Conservation (phyloP, 306 rosid genomes). For the Luffa aegyptiaca region DNA sequence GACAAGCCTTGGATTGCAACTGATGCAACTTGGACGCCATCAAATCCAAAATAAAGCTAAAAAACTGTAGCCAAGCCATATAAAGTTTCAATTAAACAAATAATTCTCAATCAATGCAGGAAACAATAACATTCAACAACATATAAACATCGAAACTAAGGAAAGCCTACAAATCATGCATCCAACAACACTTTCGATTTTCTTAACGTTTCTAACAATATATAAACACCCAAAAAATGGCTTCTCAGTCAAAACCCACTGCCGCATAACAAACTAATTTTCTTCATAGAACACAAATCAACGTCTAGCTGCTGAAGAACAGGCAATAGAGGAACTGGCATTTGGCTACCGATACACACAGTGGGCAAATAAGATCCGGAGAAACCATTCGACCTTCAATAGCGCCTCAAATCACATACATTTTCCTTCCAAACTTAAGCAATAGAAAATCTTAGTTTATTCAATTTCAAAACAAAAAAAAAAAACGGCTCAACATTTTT, state of each 20-base stretch:
- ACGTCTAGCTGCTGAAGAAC: neutral
- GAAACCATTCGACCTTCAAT: neutral
- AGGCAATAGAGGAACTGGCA: neutral
- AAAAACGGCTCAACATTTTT: neutral
- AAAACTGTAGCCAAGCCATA: neutral
- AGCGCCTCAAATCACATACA: neutral
- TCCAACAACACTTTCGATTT: neutral
- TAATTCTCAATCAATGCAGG: neutral
- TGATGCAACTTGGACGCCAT: slow-evolving; percentile 74
- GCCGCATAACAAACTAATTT: neutral
- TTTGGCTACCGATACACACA: neutral
- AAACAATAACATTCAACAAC: neutral
- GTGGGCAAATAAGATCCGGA: neutral
- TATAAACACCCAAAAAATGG: neutral
- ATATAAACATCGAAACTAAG: neutral
- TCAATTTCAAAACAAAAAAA: neutral
- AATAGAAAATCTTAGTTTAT: neutral
- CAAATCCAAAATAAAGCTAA: slow-evolving; percentile 4
- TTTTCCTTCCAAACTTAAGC: neutral
- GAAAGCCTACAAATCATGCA: neutral
- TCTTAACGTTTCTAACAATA: neutral
- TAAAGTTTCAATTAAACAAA: neutral
- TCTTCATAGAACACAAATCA: neutral
- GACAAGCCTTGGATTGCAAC: slow-evolving; percentile 72
- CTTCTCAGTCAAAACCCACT: neutral